Percentiles rank a stretch among this genome's conserved stretches.
Conservation (phyloP, 768 basidiomycete genomes). For the Lanmaoa pseudosensibilis region DNA sequence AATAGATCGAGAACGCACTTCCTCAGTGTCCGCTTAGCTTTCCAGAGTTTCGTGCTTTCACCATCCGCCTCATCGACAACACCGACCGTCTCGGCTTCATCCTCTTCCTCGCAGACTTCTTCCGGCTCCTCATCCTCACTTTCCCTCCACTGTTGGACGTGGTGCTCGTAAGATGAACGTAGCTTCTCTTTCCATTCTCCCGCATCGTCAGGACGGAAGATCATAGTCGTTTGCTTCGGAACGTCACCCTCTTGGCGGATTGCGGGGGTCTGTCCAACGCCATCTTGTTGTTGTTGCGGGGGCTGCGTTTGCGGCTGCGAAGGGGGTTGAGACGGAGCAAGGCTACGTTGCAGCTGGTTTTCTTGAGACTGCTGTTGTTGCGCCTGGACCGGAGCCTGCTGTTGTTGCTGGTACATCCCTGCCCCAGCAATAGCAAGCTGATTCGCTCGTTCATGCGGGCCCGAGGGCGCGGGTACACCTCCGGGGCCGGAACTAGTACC, state of each 20-base stretch:
- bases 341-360: constrained; percentile 27
- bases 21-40: constrained; percentile 80
- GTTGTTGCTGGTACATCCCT: constrained; percentile 44
- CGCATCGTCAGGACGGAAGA: constrained; percentile 84
- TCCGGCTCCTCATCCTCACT: constrained; percentile 60
- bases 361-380: constrained; percentile 33
- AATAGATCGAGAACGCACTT: constrained; percentile 58
- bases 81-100: constrained; percentile 50
- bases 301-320: constrained; percentile 20
- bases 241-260: constrained; percentile 18
- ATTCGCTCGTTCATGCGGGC: constrained; percentile 53
- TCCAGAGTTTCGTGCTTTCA: constrained; percentile 78
- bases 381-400: constrained; percentile 22
- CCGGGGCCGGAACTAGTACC: constrained; percentile 39
- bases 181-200: constrained; percentile 86
- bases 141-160: constrained; percentile 43
- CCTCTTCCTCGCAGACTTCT: constrained; percentile 67
- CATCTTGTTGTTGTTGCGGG: constrained; percentile 23
- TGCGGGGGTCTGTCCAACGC: constrained; percentile 9
- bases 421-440: constrained; percentile 34
- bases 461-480: constrained; percentile 47
- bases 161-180: constrained; percentile 58
- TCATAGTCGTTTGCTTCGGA: constrained; percentile 54
- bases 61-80: constrained; percentile 67
- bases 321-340: constrained; percentile 36